Conservation (phyloP, 768 basidiomycete species). For the Lenzites betulinus region DNA sequence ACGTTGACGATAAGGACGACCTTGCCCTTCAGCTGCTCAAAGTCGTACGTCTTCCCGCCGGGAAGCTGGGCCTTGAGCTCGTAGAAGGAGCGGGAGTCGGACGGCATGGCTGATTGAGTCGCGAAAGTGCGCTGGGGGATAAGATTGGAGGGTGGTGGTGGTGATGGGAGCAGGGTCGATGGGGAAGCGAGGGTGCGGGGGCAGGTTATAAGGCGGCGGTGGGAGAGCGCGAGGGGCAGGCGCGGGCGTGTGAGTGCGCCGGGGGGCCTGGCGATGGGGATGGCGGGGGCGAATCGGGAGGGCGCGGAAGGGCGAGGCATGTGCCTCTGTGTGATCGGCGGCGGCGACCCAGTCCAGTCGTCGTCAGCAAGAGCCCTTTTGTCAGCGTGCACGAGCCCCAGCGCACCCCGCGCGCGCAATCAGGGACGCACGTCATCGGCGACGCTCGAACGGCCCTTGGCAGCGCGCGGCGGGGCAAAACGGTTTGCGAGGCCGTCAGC, state of each 20-base stretch:
- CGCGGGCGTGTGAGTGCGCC: background rate
- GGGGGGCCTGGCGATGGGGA: background rate
- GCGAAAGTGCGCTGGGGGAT: background rate
- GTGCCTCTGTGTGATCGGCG: no score
- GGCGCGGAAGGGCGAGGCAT: background rate
- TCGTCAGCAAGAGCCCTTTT: no score
- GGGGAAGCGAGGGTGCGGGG: no score
- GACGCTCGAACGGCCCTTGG: no score
- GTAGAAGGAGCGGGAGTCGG: slow-evolving; percentile 51
- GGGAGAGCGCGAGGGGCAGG: background rate
- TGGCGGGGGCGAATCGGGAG: background rate
- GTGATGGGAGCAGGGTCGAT: no score
- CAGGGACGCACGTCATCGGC: no score
- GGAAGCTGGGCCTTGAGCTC: slow-evolving; percentile 68
- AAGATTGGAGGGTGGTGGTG: background rate
- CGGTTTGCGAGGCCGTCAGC: no score
- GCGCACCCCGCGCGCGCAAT: no score
- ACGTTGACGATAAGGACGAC: slow-evolving; percentile 78
- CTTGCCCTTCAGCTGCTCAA: slow-evolving; percentile 73
- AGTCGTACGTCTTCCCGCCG: slow-evolving; percentile 55
- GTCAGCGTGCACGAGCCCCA: no score
- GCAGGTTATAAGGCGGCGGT: background rate
- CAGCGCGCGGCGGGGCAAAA: no score
- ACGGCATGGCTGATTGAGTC: slow-evolving; percentile 14
- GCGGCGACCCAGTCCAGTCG: no score